These are phyloP conservation scores for Hypoxylon rickii DNA, from an alignment of 495 filamentous ascomycete genomes.

Conservation along the genomic window DNA sequence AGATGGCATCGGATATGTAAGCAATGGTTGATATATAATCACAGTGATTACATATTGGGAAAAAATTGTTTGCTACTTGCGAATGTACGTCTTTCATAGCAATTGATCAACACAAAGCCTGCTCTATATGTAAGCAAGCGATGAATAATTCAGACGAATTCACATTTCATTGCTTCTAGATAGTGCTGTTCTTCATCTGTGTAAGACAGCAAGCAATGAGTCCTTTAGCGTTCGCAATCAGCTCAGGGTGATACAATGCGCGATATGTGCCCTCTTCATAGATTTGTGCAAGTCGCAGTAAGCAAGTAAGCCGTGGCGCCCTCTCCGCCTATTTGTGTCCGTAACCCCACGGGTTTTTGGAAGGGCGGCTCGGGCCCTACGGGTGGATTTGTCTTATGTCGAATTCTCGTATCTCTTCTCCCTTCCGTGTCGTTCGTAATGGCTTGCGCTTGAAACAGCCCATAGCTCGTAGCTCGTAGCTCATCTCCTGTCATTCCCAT, in stretches of 20 bases:
- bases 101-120: constrained; percentile 8
- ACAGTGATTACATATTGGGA: constrained; percentile 18
- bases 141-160: too few relatives aligned
- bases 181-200: too few relatives aligned
- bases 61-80: constrained; percentile 14
- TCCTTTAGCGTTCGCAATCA: too few relatives aligned
- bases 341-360: constrained; percentile 1
- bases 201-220: neutral
- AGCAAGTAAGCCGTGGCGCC: constrained; percentile 9
- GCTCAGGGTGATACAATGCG: too few relatives aligned
- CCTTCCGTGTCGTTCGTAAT: too few relatives aligned
- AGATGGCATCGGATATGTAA: constrained; percentile 8
- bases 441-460: too few relatives aligned
- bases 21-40: constrained; percentile 21
- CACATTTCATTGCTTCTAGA: neutral
- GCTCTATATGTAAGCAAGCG: too few relatives aligned
- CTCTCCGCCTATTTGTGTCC: neutral
- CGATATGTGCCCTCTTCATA: too few relatives aligned
- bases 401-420: neutral
- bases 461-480: neutral
- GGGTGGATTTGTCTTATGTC: too few relatives aligned
- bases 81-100: constrained; percentile 1
- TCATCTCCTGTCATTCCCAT: neutral
- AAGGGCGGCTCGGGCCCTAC: constrained; percentile 13
- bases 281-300: neutral